A percentile compares a stretch with the other conserved stretches of the same genome.
Evolutionary conservation across 345 rosid genomes (phyloP).

Genomic region (Euclidium syriacum): DNA sequence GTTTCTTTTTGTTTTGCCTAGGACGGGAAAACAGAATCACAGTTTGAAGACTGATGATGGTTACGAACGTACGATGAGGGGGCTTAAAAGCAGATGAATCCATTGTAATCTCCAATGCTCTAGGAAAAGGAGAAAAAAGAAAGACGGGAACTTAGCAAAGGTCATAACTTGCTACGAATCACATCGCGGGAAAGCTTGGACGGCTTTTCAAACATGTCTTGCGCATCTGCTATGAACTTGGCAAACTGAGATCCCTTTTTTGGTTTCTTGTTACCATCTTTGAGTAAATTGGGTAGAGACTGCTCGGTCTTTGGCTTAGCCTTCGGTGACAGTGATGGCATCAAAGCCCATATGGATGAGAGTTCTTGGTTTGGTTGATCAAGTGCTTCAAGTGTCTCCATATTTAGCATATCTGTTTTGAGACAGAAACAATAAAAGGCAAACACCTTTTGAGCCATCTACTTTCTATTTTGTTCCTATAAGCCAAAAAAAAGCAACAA

Average conservation of each 20-base stretch:
- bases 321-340: constrained; percentile 64
- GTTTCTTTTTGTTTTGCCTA: too few relatives aligned
- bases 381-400: constrained; percentile 48
- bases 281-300: constrained; percentile 29
- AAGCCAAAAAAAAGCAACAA: neutral
- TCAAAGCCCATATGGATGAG: constrained; percentile 75
- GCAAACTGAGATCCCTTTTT: constrained; percentile 75
- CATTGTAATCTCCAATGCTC: neutral
- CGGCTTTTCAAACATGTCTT: constrained; percentile 36
- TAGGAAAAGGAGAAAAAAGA: neutral
- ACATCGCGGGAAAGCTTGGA: constrained; percentile 31
- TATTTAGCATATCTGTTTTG: constrained; percentile 49
- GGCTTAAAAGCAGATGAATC: neutral
- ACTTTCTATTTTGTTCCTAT: neutral
- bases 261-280: constrained; percentile 41
- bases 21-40: neutral
- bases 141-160: neutral
- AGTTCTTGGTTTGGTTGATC: constrained; percentile 61
- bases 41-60: neutral
- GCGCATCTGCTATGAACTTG: constrained; percentile 64
- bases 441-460: neutral
- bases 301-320: constrained; percentile 35
- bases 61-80: neutral
- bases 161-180: constrained; percentile 66
- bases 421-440: neutral